These are phyloP conservation scores for Solanum etuberosum DNA, from an alignment of 257 asterid species.

Conservation along the genomic window DNA sequence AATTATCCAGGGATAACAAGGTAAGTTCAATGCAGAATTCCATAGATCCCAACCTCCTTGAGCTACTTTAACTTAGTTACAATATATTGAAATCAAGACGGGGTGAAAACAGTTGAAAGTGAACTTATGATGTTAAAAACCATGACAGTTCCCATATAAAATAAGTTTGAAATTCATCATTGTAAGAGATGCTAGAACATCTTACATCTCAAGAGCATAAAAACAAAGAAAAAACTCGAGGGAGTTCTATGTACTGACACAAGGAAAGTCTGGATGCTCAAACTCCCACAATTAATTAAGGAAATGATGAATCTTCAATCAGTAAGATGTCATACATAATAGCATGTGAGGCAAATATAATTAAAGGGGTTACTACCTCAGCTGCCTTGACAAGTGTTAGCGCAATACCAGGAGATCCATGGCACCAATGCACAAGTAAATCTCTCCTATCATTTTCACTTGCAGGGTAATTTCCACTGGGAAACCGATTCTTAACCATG, in stretches of 20 bases:
- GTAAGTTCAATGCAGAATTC: neutral
- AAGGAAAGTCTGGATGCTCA: neutral
- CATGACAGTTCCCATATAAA: neutral
- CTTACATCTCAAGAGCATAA: neutral
- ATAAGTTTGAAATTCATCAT: neutral
- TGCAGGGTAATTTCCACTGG: constrained; percentile 58
- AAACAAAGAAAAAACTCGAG: neutral
- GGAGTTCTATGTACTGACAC: neutral
- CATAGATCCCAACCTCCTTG: neutral
- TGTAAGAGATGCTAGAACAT: neutral
- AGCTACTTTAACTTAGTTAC: neutral
- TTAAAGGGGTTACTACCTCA: constrained; percentile 30
- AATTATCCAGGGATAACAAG: neutral
- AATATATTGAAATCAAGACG: neutral
- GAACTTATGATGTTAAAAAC: neutral
- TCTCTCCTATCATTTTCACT: constrained; percentile 56
- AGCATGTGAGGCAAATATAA: neutral
- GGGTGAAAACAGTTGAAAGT: neutral
- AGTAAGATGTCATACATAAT: neutral
- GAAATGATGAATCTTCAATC: neutral
- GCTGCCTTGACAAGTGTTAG: constrained; percentile 67
- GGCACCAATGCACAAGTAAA: constrained; percentile 73
- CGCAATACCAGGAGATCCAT: constrained; percentile 74
- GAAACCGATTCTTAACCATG: constrained; percentile 46
- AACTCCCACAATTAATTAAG: neutral